phyloP scores from a whole-genome alignment of 352 stramenopile species.

The Thalassiosira livingstoniorum region DNA sequence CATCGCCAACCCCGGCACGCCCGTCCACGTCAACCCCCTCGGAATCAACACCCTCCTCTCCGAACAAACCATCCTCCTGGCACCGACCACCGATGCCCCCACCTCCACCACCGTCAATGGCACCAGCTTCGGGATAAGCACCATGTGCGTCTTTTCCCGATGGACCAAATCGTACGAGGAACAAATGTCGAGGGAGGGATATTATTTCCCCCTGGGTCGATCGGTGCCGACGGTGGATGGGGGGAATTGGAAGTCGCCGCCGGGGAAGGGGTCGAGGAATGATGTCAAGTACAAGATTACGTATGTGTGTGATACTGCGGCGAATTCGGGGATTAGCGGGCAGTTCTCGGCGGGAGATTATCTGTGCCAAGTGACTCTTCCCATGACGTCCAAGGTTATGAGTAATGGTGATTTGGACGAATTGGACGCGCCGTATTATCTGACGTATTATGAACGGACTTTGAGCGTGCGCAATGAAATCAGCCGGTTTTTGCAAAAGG shows the following conservation, averaged over 20 bases:
- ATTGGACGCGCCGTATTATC: conserved; percentile 50
- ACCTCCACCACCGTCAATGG: no score
- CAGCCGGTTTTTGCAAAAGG: conserved; percentile 69
- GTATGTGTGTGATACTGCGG: conserved; percentile 47
- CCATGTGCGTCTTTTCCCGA: no score
- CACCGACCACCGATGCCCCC: no score
- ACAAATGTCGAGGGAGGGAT: not conserved
- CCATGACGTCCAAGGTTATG: conserved; percentile 24
- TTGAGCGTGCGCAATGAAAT: conserved; percentile 54
- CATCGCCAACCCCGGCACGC: conserved; percentile 20
- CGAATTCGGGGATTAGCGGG: conserved; percentile 28
- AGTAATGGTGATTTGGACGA: conserved; percentile 8
- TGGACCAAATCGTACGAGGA: no score
- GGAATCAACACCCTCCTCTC: no score
- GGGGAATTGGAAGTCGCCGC: no score
- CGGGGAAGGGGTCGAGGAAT: not conserved
- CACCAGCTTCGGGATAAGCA: no score
- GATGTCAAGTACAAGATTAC: not conserved
- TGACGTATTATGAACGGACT: conserved; percentile 60
- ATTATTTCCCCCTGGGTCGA: conserved; percentile 29
- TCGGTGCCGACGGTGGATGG: not conserved
- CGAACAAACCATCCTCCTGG: no score
- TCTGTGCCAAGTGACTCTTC: conserved; percentile 54
- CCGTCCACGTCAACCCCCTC: conserved; percentile 13
- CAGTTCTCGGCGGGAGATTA: conserved; percentile 51